Evolutionary conservation across 2,329 filamentous ascomycete species (phyloP), one percentile per base, ranked within the genome.

Genomic region (Exutisphaerella laricina): DNA sequence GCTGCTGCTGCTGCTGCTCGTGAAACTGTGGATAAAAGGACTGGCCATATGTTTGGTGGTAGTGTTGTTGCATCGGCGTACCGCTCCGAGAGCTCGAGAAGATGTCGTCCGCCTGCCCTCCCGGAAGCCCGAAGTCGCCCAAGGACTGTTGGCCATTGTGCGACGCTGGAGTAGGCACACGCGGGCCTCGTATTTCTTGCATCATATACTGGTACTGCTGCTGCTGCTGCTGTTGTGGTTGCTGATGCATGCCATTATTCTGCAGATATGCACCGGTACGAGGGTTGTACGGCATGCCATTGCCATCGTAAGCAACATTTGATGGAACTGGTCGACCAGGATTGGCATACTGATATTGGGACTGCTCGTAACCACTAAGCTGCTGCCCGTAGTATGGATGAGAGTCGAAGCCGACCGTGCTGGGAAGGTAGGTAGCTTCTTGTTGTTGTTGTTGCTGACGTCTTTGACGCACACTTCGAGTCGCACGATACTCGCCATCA

Each of bases 331-430:
- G 54, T 10, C 57, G 53, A 34, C 52, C 54, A 5, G 54, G 49
- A 28, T 56, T 55, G 37, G 49, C 54, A 26, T 58, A 60, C 35
- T 56, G 51, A 46, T 56, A 58, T 12, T 57, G 53, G n/a, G 53
- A 50, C 21, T 57, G 51, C 44, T 58, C 57, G 33, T 57, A 59
- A 4, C 50, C 51, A 18, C 48, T 48, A 23, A 45, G 29, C 21
- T 59, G 56, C 30, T 58, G 58, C 26, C 46, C 46, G 18, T 55
- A 62, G 50, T 62, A 62, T 7, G 60, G 60, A 30, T 58, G 49
- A 23, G 59, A 57, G 9, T 53, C 50, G 49, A 60, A 61, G 46
- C 58, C 56, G 26, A 55, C 51, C 21, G 47, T 58, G 38, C 44
- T 53, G 26, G 51, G 49, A 14, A 61, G 41, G 43, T 58, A 56